Percentiles rank a stretch among this genome's conserved stretches.
Conservation (phyloP, 768 basidiomycete species). For the Neoboletus magnificus region DNA sequence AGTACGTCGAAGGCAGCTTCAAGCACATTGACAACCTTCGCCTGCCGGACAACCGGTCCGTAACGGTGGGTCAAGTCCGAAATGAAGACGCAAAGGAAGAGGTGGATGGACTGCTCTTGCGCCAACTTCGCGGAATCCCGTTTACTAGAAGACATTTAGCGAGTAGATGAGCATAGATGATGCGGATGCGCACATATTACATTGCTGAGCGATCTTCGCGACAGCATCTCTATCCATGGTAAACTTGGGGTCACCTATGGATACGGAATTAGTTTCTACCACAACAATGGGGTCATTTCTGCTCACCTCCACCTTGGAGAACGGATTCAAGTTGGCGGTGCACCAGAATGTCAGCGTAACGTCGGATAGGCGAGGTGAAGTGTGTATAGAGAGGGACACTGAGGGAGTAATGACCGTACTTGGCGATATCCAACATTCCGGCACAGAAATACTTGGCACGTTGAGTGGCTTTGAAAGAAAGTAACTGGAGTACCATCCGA, state of each 20-base stretch:
- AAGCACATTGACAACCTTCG: conserved; percentile 93
- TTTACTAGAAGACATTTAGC: conserved; percentile 51
- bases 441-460: conserved; percentile 98
- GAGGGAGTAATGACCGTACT: conserved; percentile 91
- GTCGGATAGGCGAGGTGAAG: conserved; percentile 89
- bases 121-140: conserved; percentile 88
- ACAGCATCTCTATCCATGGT: conserved; percentile 97
- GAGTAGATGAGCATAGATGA: not conserved
- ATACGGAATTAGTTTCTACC: conserved; percentile 3
- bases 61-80: conserved; percentile 92
- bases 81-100: conserved; percentile 93
- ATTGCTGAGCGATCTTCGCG: conserved; percentile 96
- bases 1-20: conserved; percentile 97
- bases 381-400: conserved; percentile 91
- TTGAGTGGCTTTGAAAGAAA: conserved; percentile 90
- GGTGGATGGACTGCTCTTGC: conserved; percentile 93
- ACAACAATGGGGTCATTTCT: not conserved
- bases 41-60: conserved; percentile 92
- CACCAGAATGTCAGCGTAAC: conserved; percentile 91
- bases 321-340: conserved; percentile 95
- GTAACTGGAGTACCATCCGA: conserved; percentile 73
- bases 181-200: conserved; percentile 73
- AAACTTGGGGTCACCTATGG: conserved; percentile 77
- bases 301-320: conserved; percentile 64
- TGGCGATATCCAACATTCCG: conserved; percentile 98